Evolutionary conservation across 768 basidiomycete genomes (phyloP).

Genomic region (Mycena epipterygia): DNA sequence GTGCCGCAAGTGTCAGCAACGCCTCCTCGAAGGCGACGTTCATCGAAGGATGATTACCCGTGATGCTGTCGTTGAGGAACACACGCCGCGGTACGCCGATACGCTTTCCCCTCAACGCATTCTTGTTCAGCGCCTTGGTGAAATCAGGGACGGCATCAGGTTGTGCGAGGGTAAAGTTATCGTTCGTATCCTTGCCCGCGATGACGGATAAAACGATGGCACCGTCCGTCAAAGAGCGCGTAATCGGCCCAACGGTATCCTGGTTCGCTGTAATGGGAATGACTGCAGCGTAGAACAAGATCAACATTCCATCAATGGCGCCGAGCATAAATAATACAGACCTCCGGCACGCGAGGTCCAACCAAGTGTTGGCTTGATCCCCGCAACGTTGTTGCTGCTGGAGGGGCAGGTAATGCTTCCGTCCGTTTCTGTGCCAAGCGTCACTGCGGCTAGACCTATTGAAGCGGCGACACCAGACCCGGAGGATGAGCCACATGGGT

Average conservation of each 20-base stretch:
- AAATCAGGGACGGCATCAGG: constrained; percentile 67
- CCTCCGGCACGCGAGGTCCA: constrained; percentile 71
- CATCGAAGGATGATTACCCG: constrained; percentile 50
- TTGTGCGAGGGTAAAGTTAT: constrained; percentile 66
- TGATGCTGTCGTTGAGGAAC: constrained; percentile 49
- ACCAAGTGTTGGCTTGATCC: constrained; percentile 72
- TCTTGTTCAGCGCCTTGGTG: constrained; percentile 60
- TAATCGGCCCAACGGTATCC: constrained; percentile 64
- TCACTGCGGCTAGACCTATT: no score
- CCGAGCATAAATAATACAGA: constrained; percentile 29
- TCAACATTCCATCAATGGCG: not conserved
- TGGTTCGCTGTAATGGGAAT: constrained; percentile 59
- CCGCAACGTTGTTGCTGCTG: constrained; percentile 65
- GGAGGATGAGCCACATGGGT: no score
- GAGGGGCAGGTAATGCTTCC: constrained; percentile 68
- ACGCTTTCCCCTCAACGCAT: constrained; percentile 63
- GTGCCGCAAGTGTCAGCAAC: constrained; percentile 48
- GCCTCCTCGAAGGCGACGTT: constrained; percentile 55
- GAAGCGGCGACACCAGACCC: no score
- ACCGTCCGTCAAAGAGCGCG: constrained; percentile 65
- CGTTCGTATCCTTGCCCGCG: constrained; percentile 67
- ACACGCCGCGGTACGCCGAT: constrained; percentile 65
- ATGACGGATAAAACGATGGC: constrained; percentile 68
- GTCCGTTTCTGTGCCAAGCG: constrained; percentile 68
- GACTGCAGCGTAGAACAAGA: not conserved